Conservation (phyloP, 768 basidiomycete species). For the Pulveroboletus sp. region DNA sequence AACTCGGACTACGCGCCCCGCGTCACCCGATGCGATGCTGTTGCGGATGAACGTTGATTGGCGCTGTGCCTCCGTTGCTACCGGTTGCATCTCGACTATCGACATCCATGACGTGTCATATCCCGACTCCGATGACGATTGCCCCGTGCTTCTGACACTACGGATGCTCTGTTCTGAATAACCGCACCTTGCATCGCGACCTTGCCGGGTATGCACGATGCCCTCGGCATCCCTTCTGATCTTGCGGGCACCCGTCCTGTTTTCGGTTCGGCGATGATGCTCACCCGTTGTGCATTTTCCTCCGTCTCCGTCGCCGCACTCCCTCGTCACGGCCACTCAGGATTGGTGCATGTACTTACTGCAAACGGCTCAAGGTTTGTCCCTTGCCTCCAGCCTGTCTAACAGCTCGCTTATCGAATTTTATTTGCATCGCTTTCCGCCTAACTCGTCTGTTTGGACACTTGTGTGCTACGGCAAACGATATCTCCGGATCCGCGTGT, state of each 20-base stretch:
- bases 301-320: constrained; percentile 7
- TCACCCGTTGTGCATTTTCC: constrained; percentile 4
- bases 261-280: constrained; percentile 15
- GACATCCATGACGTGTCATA: background rate
- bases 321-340: constrained; percentile 34
- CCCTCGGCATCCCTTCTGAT: background rate
- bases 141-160: background rate
- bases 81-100: constrained; percentile 4
- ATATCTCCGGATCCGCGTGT: constrained; percentile 17
- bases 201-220: constrained; percentile 3
- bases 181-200: constrained; percentile 1
- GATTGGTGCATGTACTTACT: constrained; percentile 79
- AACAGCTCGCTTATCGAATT: constrained; percentile 18
- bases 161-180: background rate
- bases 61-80: constrained; percentile 4
- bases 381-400: constrained; percentile 1
- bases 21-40: constrained; percentile 4
- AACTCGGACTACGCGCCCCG: background rate
- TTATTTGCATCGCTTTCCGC: constrained; percentile 12
- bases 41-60: constrained; percentile 7
- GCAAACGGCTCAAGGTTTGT: constrained; percentile 83
- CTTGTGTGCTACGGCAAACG: constrained; percentile 12
- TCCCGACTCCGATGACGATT: constrained; percentile 1
- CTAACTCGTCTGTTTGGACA: background rate
- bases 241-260: background rate